phyloP scores from a whole-genome alignment of 768 basidiomycete genomes.

The Dendrothele bispora region DNA sequence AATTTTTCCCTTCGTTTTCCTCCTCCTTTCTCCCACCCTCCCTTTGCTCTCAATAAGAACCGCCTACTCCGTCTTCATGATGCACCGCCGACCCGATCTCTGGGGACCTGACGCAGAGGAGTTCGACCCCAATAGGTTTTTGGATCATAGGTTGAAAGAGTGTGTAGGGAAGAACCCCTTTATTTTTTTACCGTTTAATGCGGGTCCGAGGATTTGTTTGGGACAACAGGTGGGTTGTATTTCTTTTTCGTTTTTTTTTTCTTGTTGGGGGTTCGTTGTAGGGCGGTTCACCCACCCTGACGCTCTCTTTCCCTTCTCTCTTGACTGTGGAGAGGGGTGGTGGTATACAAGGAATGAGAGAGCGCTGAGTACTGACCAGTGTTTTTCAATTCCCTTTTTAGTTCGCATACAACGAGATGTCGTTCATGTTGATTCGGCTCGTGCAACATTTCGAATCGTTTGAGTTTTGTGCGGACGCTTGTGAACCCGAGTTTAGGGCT shows the following conservation, averaged over 20 bases:
- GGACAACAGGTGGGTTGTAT: no score
- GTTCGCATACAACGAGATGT: slow-evolving; percentile 39
- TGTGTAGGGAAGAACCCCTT: slow-evolving; percentile 64
- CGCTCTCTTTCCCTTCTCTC: no score
- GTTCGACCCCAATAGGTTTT: slow-evolving; percentile 73
- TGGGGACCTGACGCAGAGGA: slow-evolving; percentile 74
- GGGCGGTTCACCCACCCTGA: no score
- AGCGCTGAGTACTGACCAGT: no score
- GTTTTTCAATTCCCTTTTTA: no score
- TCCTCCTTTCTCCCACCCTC: no score
- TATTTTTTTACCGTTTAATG: slow-evolving; percentile 58
- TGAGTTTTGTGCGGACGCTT: slow-evolving; percentile 43
- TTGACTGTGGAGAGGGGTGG: no score
- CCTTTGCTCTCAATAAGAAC: no score
- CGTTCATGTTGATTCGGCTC: slow-evolving; percentile 62
- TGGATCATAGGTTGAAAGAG: slow-evolving; percentile 61
- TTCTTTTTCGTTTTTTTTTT: no score
- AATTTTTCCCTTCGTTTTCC: not conserved
- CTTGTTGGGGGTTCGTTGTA: no score
- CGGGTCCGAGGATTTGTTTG: slow-evolving; percentile 10
- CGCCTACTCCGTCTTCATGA: slow-evolving; percentile 57
- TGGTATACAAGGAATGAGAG: no score
- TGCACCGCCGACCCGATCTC: slow-evolving; percentile 65
- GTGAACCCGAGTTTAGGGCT: slow-evolving; percentile 44
- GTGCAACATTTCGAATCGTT: slow-evolving; percentile 57